Conservation (phyloP, 352 stramenopile genomes). For the Discostella stelligera region DNA sequence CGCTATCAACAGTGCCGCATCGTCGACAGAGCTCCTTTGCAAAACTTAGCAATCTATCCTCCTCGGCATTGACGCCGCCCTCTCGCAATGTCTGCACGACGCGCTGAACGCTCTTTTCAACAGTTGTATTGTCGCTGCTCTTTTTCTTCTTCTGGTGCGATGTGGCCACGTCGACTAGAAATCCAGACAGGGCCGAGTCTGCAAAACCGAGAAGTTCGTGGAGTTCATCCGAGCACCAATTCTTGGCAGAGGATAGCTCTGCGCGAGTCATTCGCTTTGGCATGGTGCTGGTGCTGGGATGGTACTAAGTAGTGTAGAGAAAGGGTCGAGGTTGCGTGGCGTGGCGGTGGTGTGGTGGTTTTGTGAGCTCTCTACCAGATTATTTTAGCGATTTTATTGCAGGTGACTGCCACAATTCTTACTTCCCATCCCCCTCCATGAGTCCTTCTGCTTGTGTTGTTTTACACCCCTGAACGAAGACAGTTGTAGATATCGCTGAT, state of each 20-base stretch:
- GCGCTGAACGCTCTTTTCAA: slow-evolving; percentile 1
- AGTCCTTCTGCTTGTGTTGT: too few relatives aligned
- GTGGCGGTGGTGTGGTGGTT: too few relatives aligned
- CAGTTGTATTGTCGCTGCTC: slow-evolving; percentile 11
- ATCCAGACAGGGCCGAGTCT: slow-evolving; percentile 65
- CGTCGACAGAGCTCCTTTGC: slow-evolving; percentile 47
- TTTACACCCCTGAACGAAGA: too few relatives aligned
- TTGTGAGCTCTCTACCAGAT: too few relatives aligned
- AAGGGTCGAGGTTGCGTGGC: too few relatives aligned
- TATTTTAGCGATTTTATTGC: too few relatives aligned
- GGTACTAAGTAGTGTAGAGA: too few relatives aligned
- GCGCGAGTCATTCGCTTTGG: slow-evolving; percentile 1
- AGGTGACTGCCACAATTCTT: too few relatives aligned
- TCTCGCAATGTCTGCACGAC: slow-evolving; percentile 60
- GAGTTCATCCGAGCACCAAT: slow-evolving; percentile 74
- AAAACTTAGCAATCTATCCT: slow-evolving; percentile 45
- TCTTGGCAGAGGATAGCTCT: slow-evolving; percentile 18
- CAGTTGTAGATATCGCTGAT: too few relatives aligned
- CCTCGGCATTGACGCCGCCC: slow-evolving; percentile 38
- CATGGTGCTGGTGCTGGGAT: background rate
- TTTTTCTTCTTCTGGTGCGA: slow-evolving; percentile 21
- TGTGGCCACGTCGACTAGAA: slow-evolving; percentile 59
- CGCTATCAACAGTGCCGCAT: slow-evolving; percentile 13
- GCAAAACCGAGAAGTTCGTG: slow-evolving; percentile 74
- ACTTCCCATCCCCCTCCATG: too few relatives aligned